Evolutionary conservation across 768 basidiomycete species (phyloP), one percentile per base, ranked within the genome.

Genomic region (Hydnomerulius pinastri): DNA sequence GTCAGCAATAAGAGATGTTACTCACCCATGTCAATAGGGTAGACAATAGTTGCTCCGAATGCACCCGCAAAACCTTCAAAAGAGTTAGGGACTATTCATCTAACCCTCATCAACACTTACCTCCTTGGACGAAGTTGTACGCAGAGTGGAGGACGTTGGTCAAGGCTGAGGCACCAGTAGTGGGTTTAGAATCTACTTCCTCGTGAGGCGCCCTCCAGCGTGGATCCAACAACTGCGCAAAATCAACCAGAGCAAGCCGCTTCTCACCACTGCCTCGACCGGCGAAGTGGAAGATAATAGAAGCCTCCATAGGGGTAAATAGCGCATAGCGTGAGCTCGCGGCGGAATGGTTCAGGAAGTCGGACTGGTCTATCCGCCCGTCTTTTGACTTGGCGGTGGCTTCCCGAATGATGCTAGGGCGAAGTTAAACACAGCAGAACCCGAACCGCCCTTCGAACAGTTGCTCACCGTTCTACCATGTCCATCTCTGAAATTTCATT

Each of bases 251-350:
- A 9, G 92, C 82, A 44, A 99, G 79, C 18, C 93, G 81, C 61
- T 86, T 82, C 40, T 74, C 74, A 3, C 75, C 72, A 38, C 77
- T 73, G 12, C 94, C 95, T 40, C 93, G 82, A 11, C 90, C 86
- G 23, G 94, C 94, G 72, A 98, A 98, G 69, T 99, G 96, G 74
- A 98, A 99, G 62, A 99, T 86, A 62, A 98, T 97, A 46, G 88
- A 83, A n/a, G 90, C 92, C 69, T 98, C 96, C 91, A 98, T 96
- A 4, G 96, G 96, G 1, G 93, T 95, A 70, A 98, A 98, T 45
- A 96, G 80, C 32, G 92, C 89, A 69, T 98, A 98, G 30, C 96
- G 88, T 58, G 95, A 92, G 58, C 77, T 87, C 29, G 86, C 80
- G 23, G 90, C 85, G 12, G 93, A 82, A 66, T 97, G 77, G 67